A percentile compares a stretch with the other conserved stretches of the same genome.
Conservation (phyloP, 345 rosid species). For the Geranium brycei region DNA sequence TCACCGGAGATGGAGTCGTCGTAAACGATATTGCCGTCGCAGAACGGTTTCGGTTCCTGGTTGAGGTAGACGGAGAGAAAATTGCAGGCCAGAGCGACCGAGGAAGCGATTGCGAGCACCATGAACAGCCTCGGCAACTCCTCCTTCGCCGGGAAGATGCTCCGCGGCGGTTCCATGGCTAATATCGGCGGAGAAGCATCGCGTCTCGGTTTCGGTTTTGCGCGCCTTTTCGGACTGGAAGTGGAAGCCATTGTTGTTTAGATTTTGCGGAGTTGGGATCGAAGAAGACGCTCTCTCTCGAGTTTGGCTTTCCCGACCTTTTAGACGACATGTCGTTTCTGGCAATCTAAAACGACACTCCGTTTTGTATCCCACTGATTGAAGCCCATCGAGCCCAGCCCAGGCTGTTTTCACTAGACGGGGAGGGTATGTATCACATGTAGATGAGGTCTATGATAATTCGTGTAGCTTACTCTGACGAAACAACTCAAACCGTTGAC, state of each 20-base stretch:
- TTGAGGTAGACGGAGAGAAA: slow-evolving; percentile 23
- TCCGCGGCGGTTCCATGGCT: slow-evolving; percentile 45
- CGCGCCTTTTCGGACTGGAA: slow-evolving; percentile 32
- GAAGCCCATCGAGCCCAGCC: not conserved
- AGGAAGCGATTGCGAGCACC: slow-evolving; percentile 49
- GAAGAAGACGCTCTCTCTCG: not conserved
- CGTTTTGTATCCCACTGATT: not conserved
- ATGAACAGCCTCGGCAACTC: slow-evolving; percentile 40
- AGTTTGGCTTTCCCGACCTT: not conserved
- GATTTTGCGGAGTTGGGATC: not conserved
- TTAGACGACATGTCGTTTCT: not conserved
- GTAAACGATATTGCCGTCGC: slow-evolving; percentile 32
- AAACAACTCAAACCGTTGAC: not conserved
- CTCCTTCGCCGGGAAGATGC: slow-evolving; percentile 53
- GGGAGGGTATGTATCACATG: not conserved
- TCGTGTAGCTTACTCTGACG: not conserved
- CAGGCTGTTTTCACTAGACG: not conserved
- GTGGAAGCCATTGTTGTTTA: slow-evolving; percentile 21
- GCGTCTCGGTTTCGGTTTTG: slow-evolving; percentile 17
- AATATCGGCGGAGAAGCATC: slow-evolving; percentile 6
- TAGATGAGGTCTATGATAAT: not conserved
- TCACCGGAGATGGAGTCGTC: slow-evolving; percentile 36
- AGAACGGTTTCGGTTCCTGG: slow-evolving; percentile 44
- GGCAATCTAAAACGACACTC: too few relatives aligned
- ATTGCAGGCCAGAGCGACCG: slow-evolving; percentile 51